Conservation (phyloP, 768 basidiomycete genomes). For the Amanita thiersii region DNA sequence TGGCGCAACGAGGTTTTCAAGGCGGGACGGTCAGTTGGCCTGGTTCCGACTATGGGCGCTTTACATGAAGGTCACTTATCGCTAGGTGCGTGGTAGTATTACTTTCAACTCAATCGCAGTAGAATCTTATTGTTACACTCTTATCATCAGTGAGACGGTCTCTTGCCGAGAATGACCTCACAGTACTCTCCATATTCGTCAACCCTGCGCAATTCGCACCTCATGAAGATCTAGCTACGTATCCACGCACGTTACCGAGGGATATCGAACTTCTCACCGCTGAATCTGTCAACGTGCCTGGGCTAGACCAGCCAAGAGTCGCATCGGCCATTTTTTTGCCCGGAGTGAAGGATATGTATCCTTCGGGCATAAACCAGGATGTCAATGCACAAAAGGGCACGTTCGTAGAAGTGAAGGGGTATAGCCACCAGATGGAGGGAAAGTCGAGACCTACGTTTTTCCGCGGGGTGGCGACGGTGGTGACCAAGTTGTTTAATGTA, state of each 20-base stretch:
- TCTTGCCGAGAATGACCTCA: constrained; percentile 70
- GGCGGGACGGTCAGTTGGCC: constrained; percentile 66
- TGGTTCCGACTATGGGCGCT: constrained; percentile 98
- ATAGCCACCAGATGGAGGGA: constrained; percentile 91
- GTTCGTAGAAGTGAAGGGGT: constrained; percentile 89
- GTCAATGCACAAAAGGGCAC: constrained; percentile 72
- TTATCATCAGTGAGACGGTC: constrained; percentile 59
- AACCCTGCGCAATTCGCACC: constrained; percentile 98
- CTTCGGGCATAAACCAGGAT: constrained; percentile 81
- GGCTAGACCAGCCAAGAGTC: constrained; percentile 22
- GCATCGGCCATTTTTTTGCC: constrained; percentile 78
- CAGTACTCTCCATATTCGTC: constrained; percentile 93
- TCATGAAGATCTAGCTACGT: constrained; percentile 85
- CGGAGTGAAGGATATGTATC: constrained; percentile 79
- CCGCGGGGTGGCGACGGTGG: constrained; percentile 90
- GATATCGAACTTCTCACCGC: constrained; percentile 61
- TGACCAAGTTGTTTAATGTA: constrained; percentile 90
- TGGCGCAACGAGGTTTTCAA: constrained; percentile 68
- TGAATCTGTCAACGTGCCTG: constrained; percentile 20
- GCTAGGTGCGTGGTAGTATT: constrained; percentile 53
- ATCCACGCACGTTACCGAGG: constrained; percentile 76
- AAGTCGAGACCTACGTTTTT: constrained; percentile 84
- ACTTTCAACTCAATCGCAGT: neutral
- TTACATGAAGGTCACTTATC: constrained; percentile 90
- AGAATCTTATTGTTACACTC: neutral